Base-by-base conservation (phyloP, 208 protist species). In the Wallacemonas sp. region DNA sequence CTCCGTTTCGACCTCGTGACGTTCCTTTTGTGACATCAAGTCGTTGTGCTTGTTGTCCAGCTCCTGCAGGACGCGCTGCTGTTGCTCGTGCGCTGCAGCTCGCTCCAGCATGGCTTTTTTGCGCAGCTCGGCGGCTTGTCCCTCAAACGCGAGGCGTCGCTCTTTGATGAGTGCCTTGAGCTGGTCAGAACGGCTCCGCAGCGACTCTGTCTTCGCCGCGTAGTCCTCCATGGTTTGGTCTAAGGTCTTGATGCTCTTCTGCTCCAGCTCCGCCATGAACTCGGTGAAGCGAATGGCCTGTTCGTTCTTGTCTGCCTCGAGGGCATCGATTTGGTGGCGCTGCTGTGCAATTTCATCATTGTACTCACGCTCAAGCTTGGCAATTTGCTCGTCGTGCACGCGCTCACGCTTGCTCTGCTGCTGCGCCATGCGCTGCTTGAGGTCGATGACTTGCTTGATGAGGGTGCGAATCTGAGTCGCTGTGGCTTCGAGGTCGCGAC, bases 241-340 rank as follows among this genome's bases (percentile, higher is more conserved):
- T 17, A 87, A 38, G n/a, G 64, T 71, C 46, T 81, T 70, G 30
- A 80, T 73, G 55, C 75, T 77, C 60, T 92, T 90, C 39, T 84
- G 71, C 53, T 95, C 91, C 41, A 96, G 66, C 62, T 97, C 86
- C 12, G 85, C 86, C 71, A 97, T 91, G 60, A 91, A 93, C 71
- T 98, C 94, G 8, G 97, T 97, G 80, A 98, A 97, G 41, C 94
- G 84, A 34, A 97, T 96, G n/a, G 97, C 93, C 77, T 97, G 88
- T 69, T 97, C 93, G 66, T 90, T 96, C 66, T 97, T 97, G 24
- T 90, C 81, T 19, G 85, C 54, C 61, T 90, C 80, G 0, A 97
- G 85, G 0, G 77, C 51, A 27, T 91, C 79, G 61, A 94, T 87
- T 61, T 89, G 74, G 14, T 75, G 65, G 44, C 80, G 64, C 63